phyloP scores from a whole-genome alignment of 2,329 filamentous ascomycete species.

The Escovopsis weberi region DNA sequence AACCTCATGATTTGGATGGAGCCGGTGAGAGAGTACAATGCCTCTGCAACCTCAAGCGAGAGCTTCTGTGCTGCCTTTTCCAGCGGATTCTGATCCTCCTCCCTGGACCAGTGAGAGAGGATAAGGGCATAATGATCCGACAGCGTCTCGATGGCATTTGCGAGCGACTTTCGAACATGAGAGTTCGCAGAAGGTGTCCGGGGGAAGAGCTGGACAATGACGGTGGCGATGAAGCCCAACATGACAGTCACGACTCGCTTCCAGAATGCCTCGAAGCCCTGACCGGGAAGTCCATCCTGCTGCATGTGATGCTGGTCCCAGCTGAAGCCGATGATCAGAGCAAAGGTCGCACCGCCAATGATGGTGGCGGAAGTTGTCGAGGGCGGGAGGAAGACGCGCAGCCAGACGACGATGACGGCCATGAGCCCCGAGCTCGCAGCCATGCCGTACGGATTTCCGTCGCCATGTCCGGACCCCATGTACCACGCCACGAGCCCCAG shows the following conservation, averaged over 20 bases:
- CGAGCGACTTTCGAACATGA: conserved; percentile 29
- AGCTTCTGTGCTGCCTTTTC: conserved; percentile 15
- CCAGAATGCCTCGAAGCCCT: conserved; percentile 34
- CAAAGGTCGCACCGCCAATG: conserved; percentile 23
- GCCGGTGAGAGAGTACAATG: conserved; percentile 11
- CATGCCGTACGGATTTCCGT: conserved; percentile 35
- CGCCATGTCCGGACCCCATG: conserved; percentile 31
- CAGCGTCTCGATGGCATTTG: conserved; percentile 26
- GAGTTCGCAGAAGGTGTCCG: conserved; percentile 29
- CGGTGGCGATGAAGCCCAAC: conserved; percentile 27
- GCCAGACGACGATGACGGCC: conserved; percentile 20
- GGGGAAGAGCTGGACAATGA: conserved; percentile 32
- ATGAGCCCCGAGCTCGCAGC: conserved; percentile 28
- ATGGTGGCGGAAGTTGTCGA: conserved; percentile 15
- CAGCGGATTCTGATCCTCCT: conserved; percentile 16
- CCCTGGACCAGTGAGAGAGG: conserved; percentile 27
- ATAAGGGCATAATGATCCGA: conserved; percentile 35
- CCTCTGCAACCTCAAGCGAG: conserved; percentile 16
- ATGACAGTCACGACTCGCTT: conserved; percentile 29
- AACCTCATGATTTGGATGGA: conserved; percentile 15
- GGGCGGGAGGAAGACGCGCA: conserved; percentile 18
- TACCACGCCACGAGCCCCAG: conserved; percentile 36
- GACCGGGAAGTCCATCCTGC: conserved; percentile 30
- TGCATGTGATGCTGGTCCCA: conserved; percentile 27
- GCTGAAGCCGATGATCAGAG: conserved; percentile 31